Base-by-base conservation (phyloP, 441 rosid species). In the Euphorbia corollata region DNA sequence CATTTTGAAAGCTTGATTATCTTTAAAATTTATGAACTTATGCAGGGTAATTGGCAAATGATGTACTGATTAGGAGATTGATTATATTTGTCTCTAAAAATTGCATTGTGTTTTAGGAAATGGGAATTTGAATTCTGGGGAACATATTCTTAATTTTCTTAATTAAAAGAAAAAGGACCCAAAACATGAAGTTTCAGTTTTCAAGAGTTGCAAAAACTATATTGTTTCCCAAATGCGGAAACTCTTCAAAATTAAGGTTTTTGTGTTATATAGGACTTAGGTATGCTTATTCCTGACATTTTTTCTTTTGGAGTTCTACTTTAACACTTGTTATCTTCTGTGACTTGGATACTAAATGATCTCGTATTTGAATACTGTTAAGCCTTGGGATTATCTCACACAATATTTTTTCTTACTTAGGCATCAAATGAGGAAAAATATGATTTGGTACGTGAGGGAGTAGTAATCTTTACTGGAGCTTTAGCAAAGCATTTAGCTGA, bases 381-480 rank as follows among this genome's bases (percentile, higher is more conserved):
- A 66, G 47, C 16, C n/a, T 59, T 68, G 41, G 19, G 11, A 24
- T 54, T 67, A 45, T 69, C 45, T 56, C 56, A 59, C 53, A 39
- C 59, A 66, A 59, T 53, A 20, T 70, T 1, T 69, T 16, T 39
- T 59, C 45, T 73, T 74, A 65, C 59, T 56, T 76, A 96, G 99
- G 91, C 98, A 64, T 84, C 96, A 13, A 89, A 96, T 82, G 99
- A 96, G 83, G 88, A 86, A 72, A 87, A 82, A 68, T 96, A 96
- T 75, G 99, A 92, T 83, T 80, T 92, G 76, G 96, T 96, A 78
- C 96, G 98, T 57, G 99, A 96, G 79, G 97, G 98, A 75, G 99
- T 95, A 39, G 99, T 95, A 65, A 90, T 95, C 77, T 96, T 90
- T 71, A 88, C 95, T 51, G 99, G 98, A 75, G 98, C 99, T 70